Conservation (phyloP, 2,329 filamentous ascomycete species). For the Teratosphaeria pseudoeucalypti region DNA sequence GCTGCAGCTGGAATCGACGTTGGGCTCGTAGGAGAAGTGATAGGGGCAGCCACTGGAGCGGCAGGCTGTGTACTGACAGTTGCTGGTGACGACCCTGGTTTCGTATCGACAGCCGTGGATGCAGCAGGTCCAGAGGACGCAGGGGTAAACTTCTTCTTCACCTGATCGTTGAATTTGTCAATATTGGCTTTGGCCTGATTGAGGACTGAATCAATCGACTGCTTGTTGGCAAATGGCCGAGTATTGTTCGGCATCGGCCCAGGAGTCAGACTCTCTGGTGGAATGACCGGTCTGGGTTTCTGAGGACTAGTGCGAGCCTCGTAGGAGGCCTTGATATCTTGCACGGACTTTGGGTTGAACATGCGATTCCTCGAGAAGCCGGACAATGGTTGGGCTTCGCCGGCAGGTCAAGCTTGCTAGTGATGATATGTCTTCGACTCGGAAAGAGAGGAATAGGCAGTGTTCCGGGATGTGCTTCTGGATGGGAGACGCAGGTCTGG, state of each 20-base stretch:
- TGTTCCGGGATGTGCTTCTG: background rate
- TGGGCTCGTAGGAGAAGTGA: background rate
- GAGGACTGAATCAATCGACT: constrained; percentile 4
- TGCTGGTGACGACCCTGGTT: background rate
- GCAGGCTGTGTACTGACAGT: background rate
- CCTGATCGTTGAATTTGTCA: background rate
- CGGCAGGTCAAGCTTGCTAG: background rate
- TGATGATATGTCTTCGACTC: background rate
- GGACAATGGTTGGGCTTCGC: background rate
- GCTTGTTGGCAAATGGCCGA: constrained; percentile 1
- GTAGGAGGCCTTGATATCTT: constrained; percentile 1
- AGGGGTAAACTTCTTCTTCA: background rate
- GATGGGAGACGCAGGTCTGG: background rate
- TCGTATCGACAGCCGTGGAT: background rate
- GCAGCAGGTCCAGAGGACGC: background rate
- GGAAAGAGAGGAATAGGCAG: background rate
- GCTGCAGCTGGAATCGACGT: background rate
- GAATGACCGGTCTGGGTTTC: background rate
- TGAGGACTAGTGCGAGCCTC: background rate
- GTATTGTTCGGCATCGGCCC: background rate
- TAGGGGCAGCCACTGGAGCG: background rate
- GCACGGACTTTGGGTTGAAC: background rate
- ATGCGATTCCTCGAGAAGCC: background rate
- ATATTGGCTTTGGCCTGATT: constrained; percentile 1
- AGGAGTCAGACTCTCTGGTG: background rate